Conservation (phyloP, 2,329 filamentous ascomycete species). For the Rutstroemia sp. region DNA sequence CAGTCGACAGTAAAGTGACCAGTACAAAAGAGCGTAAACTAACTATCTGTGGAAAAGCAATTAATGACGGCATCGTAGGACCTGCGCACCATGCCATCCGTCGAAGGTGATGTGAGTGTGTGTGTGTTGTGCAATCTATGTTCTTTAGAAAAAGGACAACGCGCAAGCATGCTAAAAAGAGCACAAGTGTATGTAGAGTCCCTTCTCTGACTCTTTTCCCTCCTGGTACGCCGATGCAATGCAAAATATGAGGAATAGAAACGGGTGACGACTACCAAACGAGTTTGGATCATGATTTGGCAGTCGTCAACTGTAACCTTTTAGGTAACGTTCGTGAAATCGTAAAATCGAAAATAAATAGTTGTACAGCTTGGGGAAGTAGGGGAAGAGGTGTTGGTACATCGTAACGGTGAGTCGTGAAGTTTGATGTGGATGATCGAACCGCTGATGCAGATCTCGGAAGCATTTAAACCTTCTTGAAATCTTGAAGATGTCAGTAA, state of each 20-base stretch:
- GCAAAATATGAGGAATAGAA: slow-evolving; percentile 19
- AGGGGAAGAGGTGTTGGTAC: slow-evolving; percentile 22
- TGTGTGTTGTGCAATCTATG: slow-evolving; percentile 29
- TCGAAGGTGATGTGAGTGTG: slow-evolving; percentile 16
- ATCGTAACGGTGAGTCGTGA: slow-evolving; percentile 14
- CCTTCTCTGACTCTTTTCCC: slow-evolving; percentile 20
- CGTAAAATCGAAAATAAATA: slow-evolving; percentile 24
- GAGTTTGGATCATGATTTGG: neutral
- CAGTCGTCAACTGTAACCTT: slow-evolving; percentile 12
- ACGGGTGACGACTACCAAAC: slow-evolving; percentile 19
- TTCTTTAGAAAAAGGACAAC: slow-evolving; percentile 19
- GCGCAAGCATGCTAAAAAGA: slow-evolving; percentile 25
- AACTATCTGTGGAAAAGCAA: slow-evolving; percentile 19
- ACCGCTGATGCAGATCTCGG: slow-evolving; percentile 23
- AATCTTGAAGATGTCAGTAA: slow-evolving; percentile 25
- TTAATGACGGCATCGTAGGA: slow-evolving; percentile 36
- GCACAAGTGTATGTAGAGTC: slow-evolving; percentile 22
- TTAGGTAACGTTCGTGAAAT: slow-evolving; percentile 27
- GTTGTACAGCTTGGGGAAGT: slow-evolving; percentile 23
- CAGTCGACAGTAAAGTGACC: neutral
- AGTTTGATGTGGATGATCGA: slow-evolving; percentile 22
- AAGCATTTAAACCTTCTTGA: slow-evolving; percentile 31
- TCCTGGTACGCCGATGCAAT: slow-evolving; percentile 28
- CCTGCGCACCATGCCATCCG: slow-evolving; percentile 36
- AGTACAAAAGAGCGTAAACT: neutral